These are phyloP conservation scores for Pseudogymnoascus sp. DNA, from an alignment of 2,329 filamentous ascomycete species.

Conservation along the genomic window DNA sequence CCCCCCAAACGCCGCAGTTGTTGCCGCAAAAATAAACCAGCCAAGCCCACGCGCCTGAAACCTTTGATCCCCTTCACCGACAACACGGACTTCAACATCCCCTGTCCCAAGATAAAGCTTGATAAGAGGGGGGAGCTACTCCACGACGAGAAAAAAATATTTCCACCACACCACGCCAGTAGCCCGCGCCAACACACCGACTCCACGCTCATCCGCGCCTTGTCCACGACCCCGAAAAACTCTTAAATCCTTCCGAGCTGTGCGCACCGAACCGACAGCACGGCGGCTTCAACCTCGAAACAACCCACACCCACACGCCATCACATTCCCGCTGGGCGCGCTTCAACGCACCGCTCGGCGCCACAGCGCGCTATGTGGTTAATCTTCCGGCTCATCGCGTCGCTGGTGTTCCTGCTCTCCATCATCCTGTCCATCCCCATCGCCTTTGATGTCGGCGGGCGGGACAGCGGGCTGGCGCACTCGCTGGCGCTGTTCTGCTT, in stretches of 20 bases:
- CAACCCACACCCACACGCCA: background rate
- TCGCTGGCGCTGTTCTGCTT: conserved; percentile 82
- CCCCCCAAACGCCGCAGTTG: background rate
- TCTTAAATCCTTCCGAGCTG: background rate
- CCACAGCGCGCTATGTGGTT: conserved; percentile 60
- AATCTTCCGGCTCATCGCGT: conserved; percentile 69
- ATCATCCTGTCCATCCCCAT: conserved; percentile 94
- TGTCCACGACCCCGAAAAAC: background rate
- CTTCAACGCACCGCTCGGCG: conserved; percentile 38
- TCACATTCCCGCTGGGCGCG: conserved; percentile 28
- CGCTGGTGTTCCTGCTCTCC: conserved; percentile 77
- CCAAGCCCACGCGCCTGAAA: conserved; percentile 1
- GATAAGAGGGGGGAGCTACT: conserved; percentile 6
- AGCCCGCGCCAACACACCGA: background rate
- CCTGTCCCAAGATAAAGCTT: background rate
- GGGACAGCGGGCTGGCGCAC: conserved; percentile 88
- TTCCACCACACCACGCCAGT: background rate
- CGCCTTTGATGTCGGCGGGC: conserved; percentile 94
- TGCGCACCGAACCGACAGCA: background rate
- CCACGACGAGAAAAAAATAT: background rate
- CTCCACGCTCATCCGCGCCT: background rate
- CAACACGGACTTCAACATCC: conserved; percentile 4
- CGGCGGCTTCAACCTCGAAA: background rate
- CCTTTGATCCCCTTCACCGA: conserved; percentile 4
- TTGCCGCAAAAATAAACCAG: background rate